Conservation (phyloP, 1,284 basidiomycete genomes). For the Porogramme epimiltina region DNA sequence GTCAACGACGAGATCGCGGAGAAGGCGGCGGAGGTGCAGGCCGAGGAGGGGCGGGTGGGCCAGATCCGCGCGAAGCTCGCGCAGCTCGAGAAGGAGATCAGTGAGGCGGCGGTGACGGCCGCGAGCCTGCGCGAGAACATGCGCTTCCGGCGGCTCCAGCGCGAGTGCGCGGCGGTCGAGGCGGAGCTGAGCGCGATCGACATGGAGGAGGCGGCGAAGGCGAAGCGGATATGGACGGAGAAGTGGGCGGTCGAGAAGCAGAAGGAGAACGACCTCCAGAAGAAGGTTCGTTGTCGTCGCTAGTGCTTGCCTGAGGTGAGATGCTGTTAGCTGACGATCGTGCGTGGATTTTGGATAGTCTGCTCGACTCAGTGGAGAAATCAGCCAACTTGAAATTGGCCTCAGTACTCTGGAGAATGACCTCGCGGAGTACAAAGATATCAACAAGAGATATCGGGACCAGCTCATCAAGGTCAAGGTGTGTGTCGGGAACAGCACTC, state of each 20-base stretch:
- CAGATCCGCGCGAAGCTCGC: slow-evolving; percentile 52
- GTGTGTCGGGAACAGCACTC: not conserved
- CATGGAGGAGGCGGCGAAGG: slow-evolving; percentile 81
- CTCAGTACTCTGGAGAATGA: slow-evolving; percentile 72
- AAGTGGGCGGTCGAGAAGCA: slow-evolving; percentile 76
- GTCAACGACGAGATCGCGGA: slow-evolving; percentile 62
- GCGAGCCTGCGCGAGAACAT: slow-evolving; percentile 88
- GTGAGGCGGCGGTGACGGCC: slow-evolving; percentile 67
- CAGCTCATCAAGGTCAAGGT: slow-evolving; percentile 96
- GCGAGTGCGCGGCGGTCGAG: slow-evolving; percentile 70
- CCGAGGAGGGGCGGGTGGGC: slow-evolving; percentile 58
- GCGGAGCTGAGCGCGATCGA: slow-evolving; percentile 76
- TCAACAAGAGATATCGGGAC: slow-evolving; percentile 84
- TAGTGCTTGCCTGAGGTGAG: not conserved
- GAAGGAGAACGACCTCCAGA: slow-evolving; percentile 71
- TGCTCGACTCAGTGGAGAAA: slow-evolving; percentile 80
- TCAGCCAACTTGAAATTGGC: slow-evolving; percentile 76
- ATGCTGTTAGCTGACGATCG: slow-evolving; percentile 6
- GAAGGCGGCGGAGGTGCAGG: slow-evolving; percentile 60
- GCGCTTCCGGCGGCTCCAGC: slow-evolving; percentile 70
- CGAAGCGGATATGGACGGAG: slow-evolving; percentile 81
- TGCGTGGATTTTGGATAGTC: slow-evolving; percentile 49
- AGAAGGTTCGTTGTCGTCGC: slow-evolving; percentile 52
- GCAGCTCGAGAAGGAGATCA: slow-evolving; percentile 70
- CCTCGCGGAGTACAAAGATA: slow-evolving; percentile 85